Evolutionary conservation across 768 basidiomycete genomes (phyloP).

Genomic region (Trichaptum fuscoviolaceum): DNA sequence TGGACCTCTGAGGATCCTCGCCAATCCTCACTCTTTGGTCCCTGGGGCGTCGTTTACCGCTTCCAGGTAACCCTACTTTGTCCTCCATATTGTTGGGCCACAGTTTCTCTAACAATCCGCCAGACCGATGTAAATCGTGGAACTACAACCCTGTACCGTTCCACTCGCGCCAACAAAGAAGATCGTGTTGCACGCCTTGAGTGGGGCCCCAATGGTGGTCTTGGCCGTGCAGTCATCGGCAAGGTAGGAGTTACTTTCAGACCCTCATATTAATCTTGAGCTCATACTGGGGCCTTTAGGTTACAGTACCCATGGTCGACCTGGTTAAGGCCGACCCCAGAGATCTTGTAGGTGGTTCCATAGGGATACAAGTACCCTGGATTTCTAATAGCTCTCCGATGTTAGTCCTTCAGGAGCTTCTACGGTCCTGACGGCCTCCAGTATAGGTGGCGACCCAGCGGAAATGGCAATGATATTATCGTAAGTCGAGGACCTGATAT

Average conservation of each 20-base stretch:
- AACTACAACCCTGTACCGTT: constrained; percentile 67
- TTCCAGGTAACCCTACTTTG: constrained; percentile 51
- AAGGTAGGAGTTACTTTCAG: constrained; percentile 45
- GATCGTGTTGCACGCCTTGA: constrained; percentile 86
- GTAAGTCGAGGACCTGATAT: constrained; percentile 32
- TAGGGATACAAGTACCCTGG: constrained; percentile 11
- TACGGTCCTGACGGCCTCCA: constrained; percentile 77
- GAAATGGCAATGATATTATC: constrained; percentile 51
- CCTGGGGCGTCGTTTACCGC: constrained; percentile 76
- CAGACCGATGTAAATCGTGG: constrained; percentile 67
- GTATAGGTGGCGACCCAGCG: constrained; percentile 76
- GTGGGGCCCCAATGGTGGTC: constrained; percentile 77
- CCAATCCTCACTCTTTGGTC: constrained; percentile 77
- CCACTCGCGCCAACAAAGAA: constrained; percentile 81
- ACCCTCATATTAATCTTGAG: constrained; percentile 8
- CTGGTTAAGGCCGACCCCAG: constrained; percentile 66
- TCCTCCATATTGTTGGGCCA: constrained; percentile 15
- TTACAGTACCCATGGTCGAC: constrained; percentile 77
- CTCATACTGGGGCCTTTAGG: constrained; percentile 32
- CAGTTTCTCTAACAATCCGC: constrained; percentile 10
- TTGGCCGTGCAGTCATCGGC: constrained; percentile 81
- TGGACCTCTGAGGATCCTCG: constrained; percentile 88
- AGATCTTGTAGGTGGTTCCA: constrained; percentile 44
- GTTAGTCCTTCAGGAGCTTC: constrained; percentile 61
- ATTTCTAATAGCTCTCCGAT: constrained; percentile 16